Base-by-base conservation (phyloP, 129 eudicot species). In the Lactuca saligna region DNA sequence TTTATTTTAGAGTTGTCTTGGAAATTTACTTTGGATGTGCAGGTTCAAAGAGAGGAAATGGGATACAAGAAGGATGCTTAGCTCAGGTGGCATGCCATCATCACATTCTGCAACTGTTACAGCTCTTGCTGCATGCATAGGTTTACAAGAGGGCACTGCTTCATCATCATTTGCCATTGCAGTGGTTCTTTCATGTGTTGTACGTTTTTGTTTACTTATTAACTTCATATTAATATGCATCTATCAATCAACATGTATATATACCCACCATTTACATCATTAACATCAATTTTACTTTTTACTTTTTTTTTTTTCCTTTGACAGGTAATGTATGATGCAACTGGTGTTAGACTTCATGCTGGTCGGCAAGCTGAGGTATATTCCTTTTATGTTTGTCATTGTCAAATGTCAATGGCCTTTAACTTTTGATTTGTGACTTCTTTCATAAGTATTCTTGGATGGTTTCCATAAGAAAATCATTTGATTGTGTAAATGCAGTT, bases 11-110 rank as follows among this genome's bases (percentile, higher is more conserved):
- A 44, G 42, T 25, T 57, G 44, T 48, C 34, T 56, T 32, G 38
- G 15, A 55, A 56, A 16, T 68, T 76, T 74, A 66, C 17, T 25
- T 32, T 70, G 75, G 57, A 65, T 51, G 17, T 75, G 68, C 84
- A 90, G 97, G 97, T 80, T 66, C 69, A 90, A 87, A 88, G 97
- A 90, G 71, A 87, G 75, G 78, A 85, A 71, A 85, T 90, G 97
- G 97, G 97, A 90, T 73, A 85, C 95, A 7, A 85, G 75, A 85
- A 84, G 78, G 66, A 87, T 90, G 91, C 82, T 90, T 53, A 76
- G 95, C 70, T 90, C 97, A 65, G 97, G 97, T 54, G 97, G 97
- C 54, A 90, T 90, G 95, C 97, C 97, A 61, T 90, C 97, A 61
- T 90, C 97, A 79, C 97, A 90, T 90, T 90, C 97, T n/a, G 85